Base-by-base conservation (phyloP, 179 eudicot genomes). In the Beta macrorhiza region DNA sequence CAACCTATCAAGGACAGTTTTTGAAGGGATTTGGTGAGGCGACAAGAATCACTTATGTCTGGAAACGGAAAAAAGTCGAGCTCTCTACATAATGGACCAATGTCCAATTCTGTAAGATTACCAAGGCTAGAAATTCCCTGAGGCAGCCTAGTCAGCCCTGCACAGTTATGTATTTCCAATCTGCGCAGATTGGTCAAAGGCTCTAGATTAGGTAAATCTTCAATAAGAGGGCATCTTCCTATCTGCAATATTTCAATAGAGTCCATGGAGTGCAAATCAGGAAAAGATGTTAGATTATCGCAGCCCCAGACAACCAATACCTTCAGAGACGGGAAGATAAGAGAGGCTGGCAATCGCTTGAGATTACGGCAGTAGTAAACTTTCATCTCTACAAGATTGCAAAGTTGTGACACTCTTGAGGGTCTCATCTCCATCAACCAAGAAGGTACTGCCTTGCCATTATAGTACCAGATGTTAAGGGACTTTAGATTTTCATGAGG, bases 401-500 rank as follows among this genome's bases (percentile, higher is more conserved):
- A 25, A 22, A 63, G 72, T 22, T 77, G 72, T 49, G 56, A 20
- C 37, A 6, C 14, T 20, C 20, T 47, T 47, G 64, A 37, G 67
- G 79, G 53, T 61, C 17, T 19, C 49, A 72, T 62, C 15, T 10
- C 61, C 14, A 12, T 61, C 49, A 80, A 51, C 83, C 83, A 81
- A 6, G 67, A 53, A 9, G 79, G 83, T 56, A 57, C 20, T 65
- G 16, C 55, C 75, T n/a, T 7, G 42, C 79, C 75, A 29, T 75
- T 22, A 16, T 74, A 75, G 45, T 81, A 81, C 74, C 83, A 75
- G 19, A 81, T 65, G n/a, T 14, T 55, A 32, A 85, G 61, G 14
- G 15, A 58, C 70, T 70, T 85, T 62, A 85, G 49, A 71, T 85
- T 71, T n/a, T 64, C 13, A 51, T 79, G 87, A 52, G 85, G 85